Evolutionary conservation across 2,329 filamentous ascomycete species (phyloP).

Genomic region (Talaromyces marneffei): DNA sequence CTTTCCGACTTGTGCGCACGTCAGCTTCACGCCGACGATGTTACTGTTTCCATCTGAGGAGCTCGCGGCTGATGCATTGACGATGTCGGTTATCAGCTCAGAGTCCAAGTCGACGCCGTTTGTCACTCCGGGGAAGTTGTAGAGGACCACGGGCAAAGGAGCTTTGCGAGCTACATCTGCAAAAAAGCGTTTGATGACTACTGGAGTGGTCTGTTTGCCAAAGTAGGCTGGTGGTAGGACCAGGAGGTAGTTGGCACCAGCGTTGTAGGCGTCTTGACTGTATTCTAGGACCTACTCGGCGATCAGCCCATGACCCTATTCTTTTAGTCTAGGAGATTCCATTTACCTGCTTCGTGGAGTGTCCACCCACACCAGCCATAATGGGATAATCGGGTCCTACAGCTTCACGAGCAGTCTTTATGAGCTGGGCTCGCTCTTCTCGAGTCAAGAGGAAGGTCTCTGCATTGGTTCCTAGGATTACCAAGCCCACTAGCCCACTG

Average conservation of each 20-base stretch:
- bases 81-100: conserved; percentile 53
- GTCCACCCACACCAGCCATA: conserved; percentile 59
- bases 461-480: conserved; percentile 52
- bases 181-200: conserved; percentile 56
- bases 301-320: neutral
- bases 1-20: conserved; percentile 58
- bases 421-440: conserved; percentile 54
- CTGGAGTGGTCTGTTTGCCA: conserved; percentile 54
- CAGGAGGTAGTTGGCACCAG: conserved; percentile 57
- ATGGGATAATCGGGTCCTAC: conserved; percentile 51
- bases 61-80: conserved; percentile 34
- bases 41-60: conserved; percentile 34
- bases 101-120: conserved; percentile 65
- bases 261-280: conserved; percentile 53
- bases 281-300: conserved; percentile 42
- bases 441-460: conserved; percentile 54
- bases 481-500: conserved; percentile 48
- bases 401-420: conserved; percentile 51
- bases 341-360: conserved; percentile 57
- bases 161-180: conserved; percentile 49
- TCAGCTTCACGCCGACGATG: conserved; percentile 61
- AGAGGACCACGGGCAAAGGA: conserved; percentile 56
- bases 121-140: conserved; percentile 65
- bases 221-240: conserved; percentile 62
- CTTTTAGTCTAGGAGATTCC: too few relatives aligned